A percentile compares a stretch with the other conserved stretches of the same genome.
These are phyloP conservation scores for Paulownia fortunei DNA, from an alignment of 257 asterid species.

Conservation along the genomic window DNA sequence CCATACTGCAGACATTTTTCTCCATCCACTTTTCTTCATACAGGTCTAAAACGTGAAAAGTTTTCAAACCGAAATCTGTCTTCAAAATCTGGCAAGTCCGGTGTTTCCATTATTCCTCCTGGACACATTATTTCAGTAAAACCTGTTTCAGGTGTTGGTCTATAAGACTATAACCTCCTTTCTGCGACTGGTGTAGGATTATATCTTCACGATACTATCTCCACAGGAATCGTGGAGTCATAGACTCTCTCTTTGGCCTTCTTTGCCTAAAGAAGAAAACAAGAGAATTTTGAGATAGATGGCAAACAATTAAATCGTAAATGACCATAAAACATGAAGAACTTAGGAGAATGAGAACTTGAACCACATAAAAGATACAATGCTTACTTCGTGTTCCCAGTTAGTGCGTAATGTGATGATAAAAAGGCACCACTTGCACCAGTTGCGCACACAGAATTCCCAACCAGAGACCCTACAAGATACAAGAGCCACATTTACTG, in stretches of 20 bases:
- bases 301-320: too few species aligned
- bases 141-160: too few species aligned
- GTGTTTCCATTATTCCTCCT: too few species aligned
- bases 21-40: not conserved
- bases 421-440: slow-evolving; percentile 65
- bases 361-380: not conserved
- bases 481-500: not conserved
- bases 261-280: slow-evolving; percentile 63
- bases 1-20: not conserved
- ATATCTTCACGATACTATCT: slow-evolving; percentile 43
- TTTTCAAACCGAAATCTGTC: too few species aligned
- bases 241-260: slow-evolving; percentile 65
- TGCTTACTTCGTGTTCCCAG: slow-evolving; percentile 74
- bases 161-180: too few species aligned
- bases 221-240: slow-evolving; percentile 55
- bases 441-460: slow-evolving; percentile 66
- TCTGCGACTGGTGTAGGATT: too few species aligned
- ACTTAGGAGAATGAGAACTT: not conserved
- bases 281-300: not conserved
- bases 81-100: too few species aligned
- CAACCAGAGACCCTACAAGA: slow-evolving; percentile 76
- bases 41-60: too few species aligned
- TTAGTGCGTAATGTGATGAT: slow-evolving; percentile 48
- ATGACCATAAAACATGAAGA: not conserved
- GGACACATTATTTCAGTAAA: too few species aligned